A percentile compares a stretch with the other conserved stretches of the same genome.
phyloP scores from a whole-genome alignment of 2,329 filamentous ascomycete genomes.

The Colletotrichum spaethianum region DNA sequence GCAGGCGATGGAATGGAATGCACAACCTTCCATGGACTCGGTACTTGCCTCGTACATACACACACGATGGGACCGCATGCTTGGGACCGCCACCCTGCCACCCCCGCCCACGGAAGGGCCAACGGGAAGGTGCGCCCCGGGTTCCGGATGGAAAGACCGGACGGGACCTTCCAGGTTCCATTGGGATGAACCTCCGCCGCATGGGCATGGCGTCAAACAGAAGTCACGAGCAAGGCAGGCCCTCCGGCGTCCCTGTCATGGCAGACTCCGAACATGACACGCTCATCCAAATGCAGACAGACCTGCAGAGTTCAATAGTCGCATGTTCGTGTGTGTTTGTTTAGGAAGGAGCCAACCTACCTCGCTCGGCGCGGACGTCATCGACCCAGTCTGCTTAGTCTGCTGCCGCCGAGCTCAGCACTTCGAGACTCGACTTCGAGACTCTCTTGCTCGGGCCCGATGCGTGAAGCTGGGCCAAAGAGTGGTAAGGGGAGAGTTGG shows the following conservation, averaged over 20 bases:
- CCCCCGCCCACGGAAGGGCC: slow-evolving; percentile 1
- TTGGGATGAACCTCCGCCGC: not conserved
- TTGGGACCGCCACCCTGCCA: slow-evolving; percentile 8
- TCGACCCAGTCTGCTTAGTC: not conserved
- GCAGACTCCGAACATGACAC: not conserved
- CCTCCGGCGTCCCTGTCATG: not conserved
- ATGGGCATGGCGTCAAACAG: not conserved
- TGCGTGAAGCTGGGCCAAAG: not conserved
- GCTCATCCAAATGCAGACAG: not conserved
- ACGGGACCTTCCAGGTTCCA: not conserved
- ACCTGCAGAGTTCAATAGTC: not conserved
- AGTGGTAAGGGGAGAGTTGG: not conserved
- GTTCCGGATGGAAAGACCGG: not conserved
- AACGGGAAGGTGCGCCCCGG: not conserved
- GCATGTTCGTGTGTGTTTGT: not conserved
- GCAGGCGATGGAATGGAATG: not conserved
- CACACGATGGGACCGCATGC: not conserved
- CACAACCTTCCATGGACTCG: not conserved
- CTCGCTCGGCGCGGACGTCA: slow-evolving; percentile 6
- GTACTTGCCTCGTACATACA: not conserved
- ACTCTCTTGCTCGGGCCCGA: too few relatives aligned
- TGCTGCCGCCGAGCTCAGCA: not conserved
- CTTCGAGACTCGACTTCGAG: too few relatives aligned
- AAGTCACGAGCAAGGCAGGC: not conserved
- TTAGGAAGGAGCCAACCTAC: not conserved